Base-by-base conservation (phyloP, 1,139 yeast species). In the Saccharomycopsis crataegensis region DNA sequence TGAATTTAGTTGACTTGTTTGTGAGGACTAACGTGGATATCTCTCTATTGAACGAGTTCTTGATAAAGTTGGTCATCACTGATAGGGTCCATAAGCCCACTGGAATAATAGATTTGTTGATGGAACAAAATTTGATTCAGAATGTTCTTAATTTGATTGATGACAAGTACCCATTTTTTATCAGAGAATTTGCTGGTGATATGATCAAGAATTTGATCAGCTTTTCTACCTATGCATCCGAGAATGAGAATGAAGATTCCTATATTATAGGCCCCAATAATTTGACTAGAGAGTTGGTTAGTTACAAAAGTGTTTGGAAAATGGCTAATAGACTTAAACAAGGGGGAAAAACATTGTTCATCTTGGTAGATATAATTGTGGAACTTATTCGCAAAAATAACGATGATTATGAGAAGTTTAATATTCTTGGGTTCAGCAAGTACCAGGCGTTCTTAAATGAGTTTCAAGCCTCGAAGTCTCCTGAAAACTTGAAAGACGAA, bases 211-310 rank as follows among this genome's bases (percentile, higher is more conserved):
- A 53, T 31, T 36, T 57, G 32, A 50, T 57, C 37, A 48, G 56
- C 7, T 40, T 55, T n/a, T 52, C 56, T 1, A 53, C 57, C 5
- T 49, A 50, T 34, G 41, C 52, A 8, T 48, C 56, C 6, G 44
- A 40, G n/a, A 41, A 50, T 14, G 57, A 52, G 9, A 87, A 91
- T 61, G 75, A 78, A 56, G 86, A 80, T 58, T 86, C 86, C 62
- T 86, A 95, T 16, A 87, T 96, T 5, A 90, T 93, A 61, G 99
- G 99, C 1, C 98, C 99, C 8, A 93, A 93, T 68, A 98, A 91
- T 67, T 75, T 93, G 52, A 89, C 96, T 6, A 77, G 99, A 59
- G 94, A 93, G 65, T 76, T 93, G 53, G 97, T 91, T 8, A 79
- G 86, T 51, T 84, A 82, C 50, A 80, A 81, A 55, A 82, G 88